These are phyloP conservation scores for Podaxis sp. DNA, from an alignment of 768 basidiomycete species.

Conservation along the genomic window DNA sequence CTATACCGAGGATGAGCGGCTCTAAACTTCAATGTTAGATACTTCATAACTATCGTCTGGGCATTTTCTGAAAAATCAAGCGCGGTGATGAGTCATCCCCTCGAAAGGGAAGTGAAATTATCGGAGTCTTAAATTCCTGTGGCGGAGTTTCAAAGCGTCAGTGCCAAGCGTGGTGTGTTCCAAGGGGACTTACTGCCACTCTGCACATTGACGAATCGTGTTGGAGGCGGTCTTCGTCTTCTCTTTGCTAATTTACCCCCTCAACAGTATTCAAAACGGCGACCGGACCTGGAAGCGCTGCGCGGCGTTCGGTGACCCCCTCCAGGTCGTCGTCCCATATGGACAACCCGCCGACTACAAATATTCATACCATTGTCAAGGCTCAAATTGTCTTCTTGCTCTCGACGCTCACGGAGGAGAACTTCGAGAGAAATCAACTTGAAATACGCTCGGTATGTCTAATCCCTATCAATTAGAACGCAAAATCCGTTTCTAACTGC, in stretches of 20 bases:
- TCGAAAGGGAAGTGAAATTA: background rate
- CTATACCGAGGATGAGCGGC: constrained; percentile 34
- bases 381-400: constrained; percentile 98
- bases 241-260: constrained; percentile 35
- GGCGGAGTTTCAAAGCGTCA: constrained; percentile 30
- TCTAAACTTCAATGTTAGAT: background rate
- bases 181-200: constrained; percentile 32
- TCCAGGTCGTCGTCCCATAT: constrained; percentile 77
- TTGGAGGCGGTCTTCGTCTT: constrained; percentile 39
- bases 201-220: constrained; percentile 41
- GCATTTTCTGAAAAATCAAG: background rate
- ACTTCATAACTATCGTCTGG: background rate
- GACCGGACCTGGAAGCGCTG: constrained; percentile 66
- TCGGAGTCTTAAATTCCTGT: constrained; percentile 27
- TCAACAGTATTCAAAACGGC: constrained; percentile 59
- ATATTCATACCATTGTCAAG: constrained; percentile 91
- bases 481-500: constrained; percentile 5
- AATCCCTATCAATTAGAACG: constrained; percentile 15
- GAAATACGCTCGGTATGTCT: constrained; percentile 91
- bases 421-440: constrained; percentile 89
- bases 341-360: constrained; percentile 82
- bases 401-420: constrained; percentile 94
- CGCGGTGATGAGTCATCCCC: background rate
- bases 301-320: constrained; percentile 72
- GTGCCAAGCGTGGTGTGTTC: constrained; percentile 22